Percentiles rank a stretch among this genome's conserved stretches.
phyloP scores from a whole-genome alignment of 2,329 filamentous ascomycete genomes.

The Beauveria pseudobassiana region DNA sequence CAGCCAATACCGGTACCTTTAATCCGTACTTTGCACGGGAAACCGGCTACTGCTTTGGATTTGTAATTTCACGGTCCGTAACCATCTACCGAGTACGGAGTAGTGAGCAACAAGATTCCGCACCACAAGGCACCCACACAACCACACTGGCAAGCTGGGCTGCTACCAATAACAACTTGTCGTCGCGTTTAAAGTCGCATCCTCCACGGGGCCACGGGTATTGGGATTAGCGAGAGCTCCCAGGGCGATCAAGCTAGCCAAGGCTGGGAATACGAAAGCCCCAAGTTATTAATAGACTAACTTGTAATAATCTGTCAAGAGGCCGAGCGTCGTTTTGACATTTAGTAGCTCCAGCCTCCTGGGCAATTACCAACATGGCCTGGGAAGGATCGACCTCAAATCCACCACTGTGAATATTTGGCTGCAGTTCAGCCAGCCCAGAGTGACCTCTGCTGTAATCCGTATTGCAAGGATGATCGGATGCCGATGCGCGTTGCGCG shows the following conservation, averaged over 20 bases:
- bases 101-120: neutral
- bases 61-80: too few relatives aligned
- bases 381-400: too few relatives aligned
- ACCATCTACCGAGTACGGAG: neutral
- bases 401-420: too few relatives aligned
- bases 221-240: slow-evolving; percentile 1
- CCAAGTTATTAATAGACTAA: slow-evolving; percentile 1
- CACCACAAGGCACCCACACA: neutral
- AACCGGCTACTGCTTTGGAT: too few relatives aligned
- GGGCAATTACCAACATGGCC: too few relatives aligned
- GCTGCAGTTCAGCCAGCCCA: too few relatives aligned
- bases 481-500: too few relatives aligned
- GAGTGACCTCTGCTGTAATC: too few relatives aligned
- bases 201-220: neutral
- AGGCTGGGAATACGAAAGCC: slow-evolving; percentile 1
- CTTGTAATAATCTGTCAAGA: neutral
- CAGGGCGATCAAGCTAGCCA: slow-evolving; percentile 5
- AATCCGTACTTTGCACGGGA: too few relatives aligned
- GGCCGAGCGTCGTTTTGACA: too few relatives aligned
- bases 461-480: too few relatives aligned
- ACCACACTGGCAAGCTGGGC: neutral
- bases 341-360: neutral
- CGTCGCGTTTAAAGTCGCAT: neutral
- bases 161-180: neutral
- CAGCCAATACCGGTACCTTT: too few relatives aligned